Percentiles rank a stretch among this genome's conserved stretches.
phyloP scores from a whole-genome alignment of 108 stramenopile genomes.

The Fragilariopsis cylindrus region DNA sequence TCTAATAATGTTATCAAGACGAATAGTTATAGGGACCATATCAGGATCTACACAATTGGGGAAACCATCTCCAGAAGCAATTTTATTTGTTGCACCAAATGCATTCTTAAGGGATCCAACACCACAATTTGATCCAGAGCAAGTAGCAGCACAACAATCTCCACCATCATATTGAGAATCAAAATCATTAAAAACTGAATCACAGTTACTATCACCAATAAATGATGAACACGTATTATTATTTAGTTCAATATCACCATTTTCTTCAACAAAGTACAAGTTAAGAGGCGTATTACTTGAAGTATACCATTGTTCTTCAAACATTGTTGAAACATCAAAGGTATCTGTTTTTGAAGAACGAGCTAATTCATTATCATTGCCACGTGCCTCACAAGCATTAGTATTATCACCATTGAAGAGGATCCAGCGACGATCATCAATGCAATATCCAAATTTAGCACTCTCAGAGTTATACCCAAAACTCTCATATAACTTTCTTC shows the following conservation, averaged over 20 bases:
- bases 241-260: not conserved
- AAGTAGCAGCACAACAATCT: conserved; percentile 13
- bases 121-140: not conserved
- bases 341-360: not conserved
- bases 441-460: conserved; percentile 2
- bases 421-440: not conserved
- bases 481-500: not conserved
- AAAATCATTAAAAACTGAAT: not conserved
- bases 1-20: not conserved
- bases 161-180: conserved; percentile 5
- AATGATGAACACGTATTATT: not conserved
- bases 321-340: not conserved
- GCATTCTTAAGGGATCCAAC: not conserved
- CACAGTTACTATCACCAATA: conserved; percentile 6
- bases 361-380: not conserved
- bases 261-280: not conserved
- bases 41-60: not conserved
- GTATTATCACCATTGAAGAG: not conserved
- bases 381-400: not conserved
- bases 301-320: not conserved
- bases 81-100: not conserved
- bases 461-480: not conserved
- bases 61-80: not conserved
- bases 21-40: not conserved
- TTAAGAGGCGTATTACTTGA: not conserved